These are phyloP conservation scores for Telfairia occidentalis DNA, from an alignment of 331 rosid genomes.

Conservation along the genomic window DNA sequence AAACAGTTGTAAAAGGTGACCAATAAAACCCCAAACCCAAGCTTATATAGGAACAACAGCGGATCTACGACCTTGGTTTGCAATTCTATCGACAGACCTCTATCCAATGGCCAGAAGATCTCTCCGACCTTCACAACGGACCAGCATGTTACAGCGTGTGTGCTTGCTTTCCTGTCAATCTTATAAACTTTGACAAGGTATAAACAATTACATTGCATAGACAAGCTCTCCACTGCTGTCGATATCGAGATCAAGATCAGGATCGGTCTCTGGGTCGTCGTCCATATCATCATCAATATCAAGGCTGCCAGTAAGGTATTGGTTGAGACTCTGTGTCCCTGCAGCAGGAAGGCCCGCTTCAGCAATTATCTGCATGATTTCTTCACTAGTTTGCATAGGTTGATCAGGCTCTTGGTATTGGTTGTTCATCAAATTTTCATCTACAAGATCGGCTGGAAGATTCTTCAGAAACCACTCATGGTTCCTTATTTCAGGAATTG, in stretches of 20 bases:
- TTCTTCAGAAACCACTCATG: constrained; percentile 90
- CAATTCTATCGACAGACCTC: not conserved
- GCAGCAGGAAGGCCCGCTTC: constrained; percentile 85
- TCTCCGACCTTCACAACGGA: not conserved
- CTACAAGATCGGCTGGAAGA: constrained; percentile 77
- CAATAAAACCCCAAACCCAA: not conserved
- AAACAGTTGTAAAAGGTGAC: not conserved
- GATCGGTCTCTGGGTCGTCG: constrained; percentile 64
- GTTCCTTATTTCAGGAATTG: constrained; percentile 67
- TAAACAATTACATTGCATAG: constrained; percentile 48
- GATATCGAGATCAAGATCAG: constrained; percentile 50
- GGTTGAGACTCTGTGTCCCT: constrained; percentile 51
- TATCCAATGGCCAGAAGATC: not conserved
- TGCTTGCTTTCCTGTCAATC: not conserved
- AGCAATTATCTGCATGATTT: constrained; percentile 75
- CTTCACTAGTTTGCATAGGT: constrained; percentile 70
- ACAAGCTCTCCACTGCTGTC: constrained; percentile 93
- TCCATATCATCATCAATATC: constrained; percentile 92
- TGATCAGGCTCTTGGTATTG: constrained; percentile 81
- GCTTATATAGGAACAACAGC: not conserved
- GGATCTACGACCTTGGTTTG: not conserved
- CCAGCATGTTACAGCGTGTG: not conserved
- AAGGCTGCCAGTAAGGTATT: constrained; percentile 64
- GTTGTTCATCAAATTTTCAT: constrained; percentile 33
- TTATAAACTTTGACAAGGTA: not conserved